Conservation (phyloP, 2,329 filamentous ascomycete genomes). For the Colletotrichum paranaense region DNA sequence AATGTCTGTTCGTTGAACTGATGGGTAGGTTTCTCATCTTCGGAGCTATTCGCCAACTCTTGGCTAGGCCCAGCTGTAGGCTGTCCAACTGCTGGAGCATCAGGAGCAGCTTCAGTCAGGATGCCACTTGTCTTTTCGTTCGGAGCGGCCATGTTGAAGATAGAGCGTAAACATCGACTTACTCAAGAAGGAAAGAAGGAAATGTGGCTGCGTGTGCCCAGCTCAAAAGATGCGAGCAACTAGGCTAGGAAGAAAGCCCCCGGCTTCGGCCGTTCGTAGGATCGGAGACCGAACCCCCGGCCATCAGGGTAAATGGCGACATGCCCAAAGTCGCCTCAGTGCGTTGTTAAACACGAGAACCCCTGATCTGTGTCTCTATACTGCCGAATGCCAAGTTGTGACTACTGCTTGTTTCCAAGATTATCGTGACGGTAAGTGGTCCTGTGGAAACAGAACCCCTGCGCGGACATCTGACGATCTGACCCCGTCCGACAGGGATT, state of each 20-base stretch:
- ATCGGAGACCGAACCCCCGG: neutral
- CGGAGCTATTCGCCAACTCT: constrained; percentile 31
- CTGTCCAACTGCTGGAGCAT: neutral
- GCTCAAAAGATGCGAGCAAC: neutral
- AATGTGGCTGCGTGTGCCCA: neutral
- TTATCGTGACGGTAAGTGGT: constrained; percentile 1
- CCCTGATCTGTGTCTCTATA: neutral
- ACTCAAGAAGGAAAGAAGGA: neutral
- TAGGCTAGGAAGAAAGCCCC: neutral
- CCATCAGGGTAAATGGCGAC: constrained; percentile 8
- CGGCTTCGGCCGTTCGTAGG: neutral
- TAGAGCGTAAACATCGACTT: neutral
- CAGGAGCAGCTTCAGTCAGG: neutral
- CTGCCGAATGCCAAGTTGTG: constrained; percentile 9
- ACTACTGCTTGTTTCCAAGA: neutral
- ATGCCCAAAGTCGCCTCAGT: neutral
- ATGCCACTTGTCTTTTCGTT: constrained; percentile 1
- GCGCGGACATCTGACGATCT: neutral
- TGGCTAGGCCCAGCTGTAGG: constrained; percentile 25
- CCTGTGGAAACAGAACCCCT: neutral
- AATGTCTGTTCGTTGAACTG: constrained; percentile 67
- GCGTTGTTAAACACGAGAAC: neutral
- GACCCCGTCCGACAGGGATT: constrained; percentile 20
- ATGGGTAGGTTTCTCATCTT: constrained; percentile 38
- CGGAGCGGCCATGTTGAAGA: neutral